Conservation (phyloP, 192 early-diverging fungal genomes). For the Coemansia javaensis region DNA sequence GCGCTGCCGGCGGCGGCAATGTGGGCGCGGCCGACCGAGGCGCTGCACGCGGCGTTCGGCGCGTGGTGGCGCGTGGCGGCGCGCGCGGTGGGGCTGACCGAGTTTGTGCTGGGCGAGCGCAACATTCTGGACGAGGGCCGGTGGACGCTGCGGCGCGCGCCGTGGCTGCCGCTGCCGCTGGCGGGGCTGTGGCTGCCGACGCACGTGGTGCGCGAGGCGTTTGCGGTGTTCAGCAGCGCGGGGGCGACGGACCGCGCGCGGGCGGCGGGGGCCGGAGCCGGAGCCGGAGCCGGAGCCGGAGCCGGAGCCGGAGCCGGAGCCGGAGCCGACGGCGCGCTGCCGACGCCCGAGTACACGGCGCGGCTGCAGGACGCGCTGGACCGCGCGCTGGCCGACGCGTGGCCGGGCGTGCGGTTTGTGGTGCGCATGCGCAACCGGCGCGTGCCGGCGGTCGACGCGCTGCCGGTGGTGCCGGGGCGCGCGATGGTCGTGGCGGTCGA, state of each 20-base stretch:
- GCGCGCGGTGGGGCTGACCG: slow-evolving; percentile 62
- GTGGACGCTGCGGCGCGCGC: slow-evolving; percentile 50
- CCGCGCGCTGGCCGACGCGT: slow-evolving; percentile 33
- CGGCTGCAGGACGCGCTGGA: slow-evolving; percentile 37
- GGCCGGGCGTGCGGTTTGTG: slow-evolving; percentile 53
- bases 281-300: too few species aligned
- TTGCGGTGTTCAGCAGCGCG: slow-evolving; percentile 18
- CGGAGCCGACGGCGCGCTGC: slow-evolving; percentile 12
- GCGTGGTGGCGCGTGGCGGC: slow-evolving; percentile 74
- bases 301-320: too few species aligned
- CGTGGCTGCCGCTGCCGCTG: slow-evolving; percentile 52
- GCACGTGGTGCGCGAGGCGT: slow-evolving; percentile 47
- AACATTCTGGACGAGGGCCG: slow-evolving; percentile 69
- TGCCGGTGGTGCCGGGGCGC: slow-evolving; percentile 73
- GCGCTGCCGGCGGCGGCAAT: slow-evolving; percentile 44
- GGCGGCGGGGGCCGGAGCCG: too few species aligned
- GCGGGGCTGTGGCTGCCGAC: slow-evolving; percentile 50
- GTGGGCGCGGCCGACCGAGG: slow-evolving; percentile 58
- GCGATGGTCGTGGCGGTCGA: slow-evolving; percentile 79
- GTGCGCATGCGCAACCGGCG: slow-evolving; percentile 66
- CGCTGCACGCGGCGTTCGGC: slow-evolving; percentile 53
- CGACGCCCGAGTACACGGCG: slow-evolving; percentile 15
- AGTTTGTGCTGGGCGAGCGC: slow-evolving; percentile 77
- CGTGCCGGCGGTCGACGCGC: slow-evolving; percentile 79
- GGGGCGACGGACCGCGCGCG: slow-evolving; percentile 17